phyloP scores from a whole-genome alignment of 202 grass and related monocot genomes.

The Cymbopogon flexuosus region DNA sequence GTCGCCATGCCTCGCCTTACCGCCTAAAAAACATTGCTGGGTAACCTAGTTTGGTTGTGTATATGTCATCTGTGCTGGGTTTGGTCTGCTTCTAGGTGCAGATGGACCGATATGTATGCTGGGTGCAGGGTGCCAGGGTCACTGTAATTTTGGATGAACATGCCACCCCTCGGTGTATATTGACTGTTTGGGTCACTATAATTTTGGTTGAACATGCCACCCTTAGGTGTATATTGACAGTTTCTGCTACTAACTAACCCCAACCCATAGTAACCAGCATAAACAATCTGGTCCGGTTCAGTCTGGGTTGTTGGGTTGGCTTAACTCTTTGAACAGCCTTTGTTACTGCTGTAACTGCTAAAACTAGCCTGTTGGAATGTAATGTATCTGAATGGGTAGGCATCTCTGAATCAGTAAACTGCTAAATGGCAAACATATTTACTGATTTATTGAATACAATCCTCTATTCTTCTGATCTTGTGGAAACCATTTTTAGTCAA shows the following conservation, averaged over 20 bases:
- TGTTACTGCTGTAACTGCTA: not conserved
- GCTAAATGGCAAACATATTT: not conserved
- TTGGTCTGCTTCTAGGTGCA: not conserved
- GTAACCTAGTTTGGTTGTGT: not conserved
- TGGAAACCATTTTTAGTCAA: not conserved
- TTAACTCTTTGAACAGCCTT: not conserved
- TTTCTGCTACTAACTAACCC: not conserved
- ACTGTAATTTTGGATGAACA: no score
- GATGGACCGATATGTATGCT: not conserved
- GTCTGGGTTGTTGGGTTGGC: not conserved
- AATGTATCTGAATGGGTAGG: slow-evolving; percentile 1
- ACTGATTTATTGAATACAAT: not conserved
- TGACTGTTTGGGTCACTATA: not conserved
- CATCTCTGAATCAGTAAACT: not conserved
- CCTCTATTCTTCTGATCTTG: not conserved
- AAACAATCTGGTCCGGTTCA: not conserved
- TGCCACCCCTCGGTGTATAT: not conserved
- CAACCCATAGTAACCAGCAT: not conserved
- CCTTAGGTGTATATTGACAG: not conserved
- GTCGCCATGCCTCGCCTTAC: no score
- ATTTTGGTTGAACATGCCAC: not conserved
- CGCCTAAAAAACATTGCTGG: no score
- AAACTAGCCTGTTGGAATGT: not conserved
- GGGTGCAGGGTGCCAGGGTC: not conserved
- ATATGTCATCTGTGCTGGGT: not conserved